phyloP scores from a whole-genome alignment of 257 asterid genomes.

The Solanum clarkiae region DNA sequence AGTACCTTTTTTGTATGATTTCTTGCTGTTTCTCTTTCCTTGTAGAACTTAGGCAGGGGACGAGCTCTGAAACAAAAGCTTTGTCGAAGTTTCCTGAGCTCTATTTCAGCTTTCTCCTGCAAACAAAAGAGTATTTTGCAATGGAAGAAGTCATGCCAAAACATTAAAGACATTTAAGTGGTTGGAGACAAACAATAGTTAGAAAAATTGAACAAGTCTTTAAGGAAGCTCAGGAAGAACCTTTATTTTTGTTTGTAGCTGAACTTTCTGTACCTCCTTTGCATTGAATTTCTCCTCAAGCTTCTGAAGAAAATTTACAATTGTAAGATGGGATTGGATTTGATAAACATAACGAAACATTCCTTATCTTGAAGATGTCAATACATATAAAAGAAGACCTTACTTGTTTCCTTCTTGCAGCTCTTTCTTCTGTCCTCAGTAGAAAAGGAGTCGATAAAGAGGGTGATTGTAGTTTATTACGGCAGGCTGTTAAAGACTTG shows the following conservation, averaged over 20 bases:
- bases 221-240: constrained; percentile 14
- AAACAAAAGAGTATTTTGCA: neutral
- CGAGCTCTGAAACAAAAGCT: constrained; percentile 79
- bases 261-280: constrained; percentile 43
- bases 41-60: constrained; percentile 61
- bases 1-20: constrained; percentile 30
- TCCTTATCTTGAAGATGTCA: neutral
- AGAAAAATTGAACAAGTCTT: neutral
- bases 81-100: constrained; percentile 52
- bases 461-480: constrained; percentile 70
- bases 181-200: neutral
- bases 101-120: constrained; percentile 81
- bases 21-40: constrained; percentile 37
- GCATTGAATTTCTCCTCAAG: constrained; percentile 81
- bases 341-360: neutral
- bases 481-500: constrained; percentile 60
- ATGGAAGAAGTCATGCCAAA: neutral
- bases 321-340: neutral
- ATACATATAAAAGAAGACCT: neutral
- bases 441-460: constrained; percentile 55
- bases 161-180: neutral
- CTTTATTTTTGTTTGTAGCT: constrained; percentile 50
- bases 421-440: constrained; percentile 78
- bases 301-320: constrained; percentile 26
- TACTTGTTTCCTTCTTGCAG: constrained; percentile 88